Conservation (phyloP, 1,284 basidiomycete species). For the Pseudozyma tsukubaensis region DNA sequence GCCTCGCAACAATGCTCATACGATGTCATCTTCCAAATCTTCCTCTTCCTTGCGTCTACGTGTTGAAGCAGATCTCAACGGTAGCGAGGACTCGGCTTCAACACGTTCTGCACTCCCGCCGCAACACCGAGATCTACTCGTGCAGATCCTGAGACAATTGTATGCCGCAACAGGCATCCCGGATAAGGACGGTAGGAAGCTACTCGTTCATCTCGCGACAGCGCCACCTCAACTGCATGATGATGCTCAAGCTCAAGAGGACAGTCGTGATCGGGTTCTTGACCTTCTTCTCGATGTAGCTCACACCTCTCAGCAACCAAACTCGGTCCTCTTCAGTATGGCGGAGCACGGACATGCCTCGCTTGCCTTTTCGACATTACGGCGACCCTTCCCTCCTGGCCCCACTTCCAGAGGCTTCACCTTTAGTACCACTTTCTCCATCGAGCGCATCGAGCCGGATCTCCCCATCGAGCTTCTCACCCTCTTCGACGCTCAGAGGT, state of each 20-base stretch:
- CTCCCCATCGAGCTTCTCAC: conserved; percentile 53
- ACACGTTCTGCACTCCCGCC: background rate
- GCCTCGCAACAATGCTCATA: background rate
- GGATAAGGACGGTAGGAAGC: conserved; percentile 37
- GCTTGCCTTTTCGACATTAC: conserved; percentile 50
- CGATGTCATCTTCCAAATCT: conserved; percentile 7
- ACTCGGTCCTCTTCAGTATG: conserved; percentile 47
- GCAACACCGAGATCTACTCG: conserved; percentile 13
- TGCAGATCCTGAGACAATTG: conserved; percentile 14
- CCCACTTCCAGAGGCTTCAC: conserved; percentile 48
- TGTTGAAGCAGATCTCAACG: too few relatives aligned
- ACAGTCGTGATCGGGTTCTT: conserved; percentile 23
- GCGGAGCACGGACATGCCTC: conserved; percentile 47
- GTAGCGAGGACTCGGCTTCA: background rate
- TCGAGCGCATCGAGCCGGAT: conserved; percentile 52
- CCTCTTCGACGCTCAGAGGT: conserved; percentile 50
- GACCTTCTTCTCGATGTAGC: conserved; percentile 50
- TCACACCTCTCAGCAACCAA: conserved; percentile 38
- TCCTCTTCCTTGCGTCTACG: background rate
- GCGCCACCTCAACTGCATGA: background rate
- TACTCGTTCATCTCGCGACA: conserved; percentile 29
- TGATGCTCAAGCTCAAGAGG: background rate
- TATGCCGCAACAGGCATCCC: conserved; percentile 44
- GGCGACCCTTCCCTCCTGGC: conserved; percentile 55
- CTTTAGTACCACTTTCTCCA: conserved; percentile 46